Evolutionary conservation across 257 asterid species (phyloP), one percentile per base, ranked within the genome.

Genomic region (Solanum raphanifolium): DNA sequence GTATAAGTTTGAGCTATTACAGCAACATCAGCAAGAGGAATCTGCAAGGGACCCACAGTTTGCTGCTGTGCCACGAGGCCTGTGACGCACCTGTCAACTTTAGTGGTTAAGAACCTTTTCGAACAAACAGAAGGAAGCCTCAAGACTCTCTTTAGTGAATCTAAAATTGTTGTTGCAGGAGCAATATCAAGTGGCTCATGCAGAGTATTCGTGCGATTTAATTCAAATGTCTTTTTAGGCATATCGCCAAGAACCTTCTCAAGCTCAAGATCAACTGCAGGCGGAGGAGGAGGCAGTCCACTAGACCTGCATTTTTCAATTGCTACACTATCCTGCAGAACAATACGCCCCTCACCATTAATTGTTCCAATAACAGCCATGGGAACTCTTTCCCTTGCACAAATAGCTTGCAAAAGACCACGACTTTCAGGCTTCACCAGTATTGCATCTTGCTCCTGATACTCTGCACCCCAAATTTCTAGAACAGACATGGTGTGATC

Each of bases 391-490:
- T 97, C 99, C 87, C 99, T 93, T 88, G 90, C 92, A 88, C 99
- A 97, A 68, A 97, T 91, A 20, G 95, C 90, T 90, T 92, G 93
- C 89, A 97, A 75, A 83, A 93, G 88, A 13, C 90, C 82, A 4
- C 90, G 95, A 86, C 95, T 95, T 90, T 95, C 98, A n/a, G 98
- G 93, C 90, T 92, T 95, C 90, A 97, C 98, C 93, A 97, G 90
- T 88, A 97, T 95, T 43, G 98, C 99, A 88, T 97, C 99, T 88
- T 97, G 99, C 92, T 97, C 99, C 89, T 97, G 99, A 91, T 95
- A 97, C 90, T 97, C 99, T 8, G 99, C 98, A 84, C 99, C 98
- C 99, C 98, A 95, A 88, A 97, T 95, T 92, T 97, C 99, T 92
- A 97, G 90, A 83, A 95, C 89, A 39, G 98, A 97, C 99, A 97